Base-by-base conservation (phyloP, 202 grass and related monocot genomes). In the Zizania palustris region DNA sequence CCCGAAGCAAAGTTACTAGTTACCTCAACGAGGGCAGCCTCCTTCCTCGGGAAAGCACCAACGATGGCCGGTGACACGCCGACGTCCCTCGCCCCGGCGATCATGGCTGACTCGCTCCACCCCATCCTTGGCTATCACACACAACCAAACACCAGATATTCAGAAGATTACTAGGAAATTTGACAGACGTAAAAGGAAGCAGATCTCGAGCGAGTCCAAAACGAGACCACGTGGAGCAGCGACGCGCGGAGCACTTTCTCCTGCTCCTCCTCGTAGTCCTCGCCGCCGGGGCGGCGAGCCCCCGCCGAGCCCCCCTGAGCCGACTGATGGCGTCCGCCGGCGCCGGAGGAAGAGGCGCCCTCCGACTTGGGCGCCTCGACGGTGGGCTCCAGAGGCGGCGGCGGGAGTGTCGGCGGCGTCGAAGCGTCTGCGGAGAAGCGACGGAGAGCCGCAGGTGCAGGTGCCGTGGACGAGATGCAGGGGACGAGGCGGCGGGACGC, bases 11-110 rank as follows among this genome's bases (percentile, higher is more conserved):
- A 4, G 41, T 3, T 93, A 97, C 94, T 91, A 4, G 41, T 3
- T 93, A 97, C 94, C 94, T 97, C 94, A 35, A 98, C 89, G 37
- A 98, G 91, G 60, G 91, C 80, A 5, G 95, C 87, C 65, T 98
- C 95, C 59, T 94, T 98, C 60, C 87, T 88, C 58, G 87, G 80
- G 62, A 98, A 88, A 0, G 89, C 76, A 13, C 93, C 91, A 0
- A 98, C 72, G 19, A 98, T 97, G 73, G 93, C 86, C 10, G 93
- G 93, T 10, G 92, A 94, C 16, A 97, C 74, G 43, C 87, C 80
- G 5, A 84, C 89, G 67, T 97, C 89, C 80, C 89, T 97, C 6
- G 95, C 95, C 64, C 95, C 95, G 3, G 82, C 66, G 63, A 94
- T 83, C 92, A 92, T 92, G 63, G 92, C 92, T 12, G 95, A 92